Percentiles rank a stretch among this genome's conserved stretches.
Evolutionary conservation across 331 rosid genomes (phyloP).

Genomic region (Malus hybrid): DNA sequence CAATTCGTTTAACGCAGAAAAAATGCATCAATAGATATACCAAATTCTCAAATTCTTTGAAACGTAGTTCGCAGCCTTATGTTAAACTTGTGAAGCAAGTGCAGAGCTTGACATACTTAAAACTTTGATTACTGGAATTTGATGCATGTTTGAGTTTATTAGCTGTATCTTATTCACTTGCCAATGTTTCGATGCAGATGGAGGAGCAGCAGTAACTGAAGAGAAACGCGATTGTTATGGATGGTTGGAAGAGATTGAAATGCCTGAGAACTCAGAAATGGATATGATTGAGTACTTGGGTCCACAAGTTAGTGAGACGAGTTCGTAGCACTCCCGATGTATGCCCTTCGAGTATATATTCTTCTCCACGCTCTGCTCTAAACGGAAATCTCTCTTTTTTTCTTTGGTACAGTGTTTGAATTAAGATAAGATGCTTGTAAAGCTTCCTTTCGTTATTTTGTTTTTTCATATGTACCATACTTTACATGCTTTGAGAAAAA

Average conservation of each 20-base stretch:
- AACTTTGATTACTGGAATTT: not conserved
- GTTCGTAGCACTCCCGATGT: not conserved
- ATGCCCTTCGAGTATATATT: not conserved
- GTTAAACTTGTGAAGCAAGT: no score
- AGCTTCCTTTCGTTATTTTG: not conserved
- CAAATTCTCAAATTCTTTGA: no score
- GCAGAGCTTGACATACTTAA: no score
- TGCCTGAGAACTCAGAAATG: conserved; percentile 56
- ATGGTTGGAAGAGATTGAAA: conserved; percentile 73
- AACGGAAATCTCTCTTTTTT: not conserved
- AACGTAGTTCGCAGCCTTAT: no score
- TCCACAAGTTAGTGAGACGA: conserved; percentile 40
- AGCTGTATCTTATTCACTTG: not conserved
- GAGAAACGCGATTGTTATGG: conserved; percentile 31
- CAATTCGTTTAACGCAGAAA: no score
- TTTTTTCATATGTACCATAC: not conserved
- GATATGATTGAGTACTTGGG: conserved; percentile 66
- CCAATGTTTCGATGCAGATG: conserved; percentile 30
- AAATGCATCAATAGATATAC: no score
- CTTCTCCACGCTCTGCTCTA: not conserved
- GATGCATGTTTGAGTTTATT: not conserved
- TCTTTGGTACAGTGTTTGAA: not conserved
- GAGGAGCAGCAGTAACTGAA: conserved; percentile 6
- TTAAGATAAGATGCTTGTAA: not conserved
- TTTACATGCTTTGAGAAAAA: not conserved